These are phyloP conservation scores for Talaromyces adpressus DNA, from an alignment of 495 filamentous ascomycete genomes.

Conservation along the genomic window DNA sequence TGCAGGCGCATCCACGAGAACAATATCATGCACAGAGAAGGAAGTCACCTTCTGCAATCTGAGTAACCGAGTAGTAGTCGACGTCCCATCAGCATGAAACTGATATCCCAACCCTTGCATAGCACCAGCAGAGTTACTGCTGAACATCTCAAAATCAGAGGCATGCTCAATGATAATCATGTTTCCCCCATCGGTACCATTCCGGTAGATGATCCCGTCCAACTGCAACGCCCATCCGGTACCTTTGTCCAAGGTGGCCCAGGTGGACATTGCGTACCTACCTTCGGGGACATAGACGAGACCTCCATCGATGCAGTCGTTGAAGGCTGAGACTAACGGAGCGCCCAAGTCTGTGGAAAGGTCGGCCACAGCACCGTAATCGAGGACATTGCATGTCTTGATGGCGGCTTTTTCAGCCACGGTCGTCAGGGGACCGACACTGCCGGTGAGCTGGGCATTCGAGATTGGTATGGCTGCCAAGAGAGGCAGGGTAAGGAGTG, in stretches of 20 bases:
- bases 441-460: slow-evolving; percentile 32
- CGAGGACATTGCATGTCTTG: slow-evolving; percentile 41
- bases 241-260: slow-evolving; percentile 31
- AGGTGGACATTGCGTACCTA: slow-evolving; percentile 23
- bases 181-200: slow-evolving; percentile 37
- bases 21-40: slow-evolving; percentile 46
- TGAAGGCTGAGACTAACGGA: slow-evolving; percentile 39
- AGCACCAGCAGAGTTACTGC: slow-evolving; percentile 36
- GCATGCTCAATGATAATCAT: slow-evolving; percentile 44
- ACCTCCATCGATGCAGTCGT: slow-evolving; percentile 31
- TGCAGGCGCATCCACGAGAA: slow-evolving; percentile 43
- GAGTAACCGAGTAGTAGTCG: slow-evolving; percentile 24
- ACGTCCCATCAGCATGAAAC: slow-evolving; percentile 20
- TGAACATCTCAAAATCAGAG: slow-evolving; percentile 43
- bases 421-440: slow-evolving; percentile 37
- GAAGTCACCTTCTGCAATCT: slow-evolving; percentile 31
- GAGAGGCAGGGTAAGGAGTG: too few species aligned
- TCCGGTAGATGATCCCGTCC: slow-evolving; percentile 43
- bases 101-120: slow-evolving; percentile 48
- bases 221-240: slow-evolving; percentile 36
- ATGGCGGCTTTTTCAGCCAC: slow-evolving; percentile 20
- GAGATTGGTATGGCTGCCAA: too few species aligned
- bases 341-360: slow-evolving; percentile 40
- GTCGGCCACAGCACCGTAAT: slow-evolving; percentile 43
- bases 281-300: slow-evolving; percentile 30